These are phyloP conservation scores for Blumeriella jaapii DNA, from an alignment of 2,329 filamentous ascomycete species.

Conservation along the genomic window DNA sequence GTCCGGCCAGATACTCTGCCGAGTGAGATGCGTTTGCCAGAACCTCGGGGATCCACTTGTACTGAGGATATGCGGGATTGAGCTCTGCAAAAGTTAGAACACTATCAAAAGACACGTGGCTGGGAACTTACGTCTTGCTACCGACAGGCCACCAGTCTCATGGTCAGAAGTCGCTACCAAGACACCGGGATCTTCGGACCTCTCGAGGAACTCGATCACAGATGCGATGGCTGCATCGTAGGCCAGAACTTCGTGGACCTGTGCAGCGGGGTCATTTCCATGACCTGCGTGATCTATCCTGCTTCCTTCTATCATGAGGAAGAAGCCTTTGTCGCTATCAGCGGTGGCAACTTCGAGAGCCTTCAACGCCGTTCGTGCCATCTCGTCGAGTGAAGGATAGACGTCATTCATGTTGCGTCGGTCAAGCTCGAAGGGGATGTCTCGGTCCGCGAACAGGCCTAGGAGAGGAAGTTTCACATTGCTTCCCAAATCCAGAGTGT, in stretches of 20 bases:
- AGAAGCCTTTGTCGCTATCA: conserved; percentile 85
- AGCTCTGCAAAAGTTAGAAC: conserved; percentile 34
- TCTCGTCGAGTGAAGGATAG: conserved; percentile 86
- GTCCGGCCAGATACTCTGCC: conserved; percentile 55
- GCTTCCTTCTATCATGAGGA: conserved; percentile 96
- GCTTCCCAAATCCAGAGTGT: conserved; percentile 55
- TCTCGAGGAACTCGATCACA: conserved; percentile 74
- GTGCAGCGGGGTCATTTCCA: conserved; percentile 70
- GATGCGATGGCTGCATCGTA: conserved; percentile 79
- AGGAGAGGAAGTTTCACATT: conserved; percentile 67
- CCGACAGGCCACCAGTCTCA: conserved; percentile 82
- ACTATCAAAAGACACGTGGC: neutral
- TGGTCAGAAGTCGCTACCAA: conserved; percentile 90
- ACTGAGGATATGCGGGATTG: conserved; percentile 50
- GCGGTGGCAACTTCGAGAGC: conserved; percentile 72
- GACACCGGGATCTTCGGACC: conserved; percentile 61
- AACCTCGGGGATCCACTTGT: conserved; percentile 71
- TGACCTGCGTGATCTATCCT: conserved; percentile 93
- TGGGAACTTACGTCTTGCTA: conserved; percentile 55
- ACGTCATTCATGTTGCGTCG: conserved; percentile 63
- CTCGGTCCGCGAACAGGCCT: conserved; percentile 69
- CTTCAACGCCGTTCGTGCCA: conserved; percentile 71
- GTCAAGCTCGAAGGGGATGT: conserved; percentile 92
- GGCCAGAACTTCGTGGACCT: conserved; percentile 86
- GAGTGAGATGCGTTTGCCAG: conserved; percentile 71